Base-by-base conservation (phyloP, 2,329 filamentous ascomycete species). In the Pseudodiploospora longispora region DNA sequence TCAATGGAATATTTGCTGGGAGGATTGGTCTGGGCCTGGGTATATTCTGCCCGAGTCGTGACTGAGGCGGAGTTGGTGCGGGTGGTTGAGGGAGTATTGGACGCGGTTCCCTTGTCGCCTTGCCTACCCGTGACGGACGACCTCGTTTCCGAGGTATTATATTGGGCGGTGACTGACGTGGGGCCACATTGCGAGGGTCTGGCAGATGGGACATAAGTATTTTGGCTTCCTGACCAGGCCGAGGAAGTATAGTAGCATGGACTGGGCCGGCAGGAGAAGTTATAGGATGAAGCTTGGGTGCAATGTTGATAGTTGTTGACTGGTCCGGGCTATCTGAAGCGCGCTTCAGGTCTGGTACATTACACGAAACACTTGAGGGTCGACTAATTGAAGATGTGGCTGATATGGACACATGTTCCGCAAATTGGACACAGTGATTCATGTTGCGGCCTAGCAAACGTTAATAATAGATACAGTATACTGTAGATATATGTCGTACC, bases 61-160 rank as follows among this genome's bases (percentile, higher is more conserved):
- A 45, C 32, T 40, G 41, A 7, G 48, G 36, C 3, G 59, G 56
- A 27, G 60, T 58, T 8, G 61, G 63, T 7, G 60, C 60, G 5
- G 64, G 53, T 10, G 52, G 55, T 36, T 61, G 61, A 6, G 65
- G 64, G 12, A 61, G 52, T 9, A 59, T 50, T 9, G 64, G 57
- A 12, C 51, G 56, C 5, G 60, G 53, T 40, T 59, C 53, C 9
- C 51, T 42, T 41, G 55, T 61, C 10, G 59, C 66, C 50, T 66
- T 69, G 43, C 71, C 70, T 9, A 66, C 63, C 43, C 69, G 65
- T 8, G 70, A 66, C 4, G 70, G 70, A 34, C 70, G 63, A 2
- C 70, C 70, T 47, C 70, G 64, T 54, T 71, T 72, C 51, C 63
- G 69, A n/a, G 59, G 48, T 19, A 19, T 19, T 2, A 19, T 19